phyloP scores from a whole-genome alignment of 805 yeast genomes.

The Phaffomyces antillensis region DNA sequence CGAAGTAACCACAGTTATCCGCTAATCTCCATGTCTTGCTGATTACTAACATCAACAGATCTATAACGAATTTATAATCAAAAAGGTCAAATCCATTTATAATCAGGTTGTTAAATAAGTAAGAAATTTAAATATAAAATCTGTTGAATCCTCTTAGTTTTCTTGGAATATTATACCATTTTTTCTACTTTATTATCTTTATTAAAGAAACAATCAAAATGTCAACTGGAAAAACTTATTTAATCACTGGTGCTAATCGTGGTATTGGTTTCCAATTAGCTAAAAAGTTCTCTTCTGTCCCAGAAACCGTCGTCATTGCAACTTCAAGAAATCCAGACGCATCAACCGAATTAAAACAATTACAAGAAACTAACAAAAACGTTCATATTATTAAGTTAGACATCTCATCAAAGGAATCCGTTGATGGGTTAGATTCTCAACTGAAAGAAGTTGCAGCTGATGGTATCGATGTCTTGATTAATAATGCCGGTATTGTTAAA shows the following conservation, averaged over 20 bases:
- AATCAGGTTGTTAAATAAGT: no score
- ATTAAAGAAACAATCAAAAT: neutral
- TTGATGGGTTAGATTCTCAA: constrained; percentile 2
- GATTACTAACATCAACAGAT: no score
- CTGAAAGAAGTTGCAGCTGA: constrained; percentile 3
- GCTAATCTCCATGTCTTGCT: no score
- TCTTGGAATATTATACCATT: no score
- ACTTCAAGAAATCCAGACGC: neutral
- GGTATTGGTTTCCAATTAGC: constrained; percentile 6
- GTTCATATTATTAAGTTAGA: constrained; percentile 9
- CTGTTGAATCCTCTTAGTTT: no score
- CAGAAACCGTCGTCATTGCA: constrained; percentile 1
- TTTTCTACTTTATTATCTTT: neutral
- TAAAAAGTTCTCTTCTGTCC: neutral
- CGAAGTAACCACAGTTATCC: no score
- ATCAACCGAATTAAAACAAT: constrained; percentile 1
- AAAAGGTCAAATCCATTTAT: no score
- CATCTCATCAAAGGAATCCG: constrained; percentile 8
- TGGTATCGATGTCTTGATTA: constrained; percentile 13
- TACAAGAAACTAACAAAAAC: constrained; percentile 2
- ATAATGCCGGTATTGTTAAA: constrained; percentile 11
- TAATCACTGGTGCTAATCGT: constrained; percentile 7
- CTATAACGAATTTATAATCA: no score
- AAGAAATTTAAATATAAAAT: no score
- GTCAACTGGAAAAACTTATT: neutral